Conservation (phyloP, 1,284 basidiomycete species). For the Phylloporus gajari region DNA sequence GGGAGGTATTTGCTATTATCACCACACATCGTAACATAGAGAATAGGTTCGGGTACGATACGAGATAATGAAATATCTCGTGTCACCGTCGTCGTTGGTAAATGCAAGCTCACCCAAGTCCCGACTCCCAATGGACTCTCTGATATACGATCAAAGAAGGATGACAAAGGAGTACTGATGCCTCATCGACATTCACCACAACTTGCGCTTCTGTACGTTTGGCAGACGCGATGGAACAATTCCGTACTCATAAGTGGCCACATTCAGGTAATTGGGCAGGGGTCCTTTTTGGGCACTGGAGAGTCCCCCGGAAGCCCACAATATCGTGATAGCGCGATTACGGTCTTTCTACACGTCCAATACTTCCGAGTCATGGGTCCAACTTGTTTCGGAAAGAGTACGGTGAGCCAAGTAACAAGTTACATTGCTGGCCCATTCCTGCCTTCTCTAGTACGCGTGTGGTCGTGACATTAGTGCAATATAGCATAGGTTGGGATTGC, state of each 20-base stretch:
- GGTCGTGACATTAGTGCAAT: constrained; percentile 11
- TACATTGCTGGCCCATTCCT: neutral
- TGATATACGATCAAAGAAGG: neutral
- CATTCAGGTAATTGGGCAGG: neutral
- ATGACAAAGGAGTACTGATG: neutral
- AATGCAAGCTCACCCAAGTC: neutral
- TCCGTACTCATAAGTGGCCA: neutral
- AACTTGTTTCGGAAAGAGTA: neutral
- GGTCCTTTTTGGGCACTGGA: neutral
- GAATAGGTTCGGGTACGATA: neutral
- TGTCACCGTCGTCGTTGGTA: neutral
- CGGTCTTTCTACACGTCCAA: neutral
- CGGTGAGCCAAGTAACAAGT: neutral
- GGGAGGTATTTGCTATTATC: neutral
- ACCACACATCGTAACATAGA: neutral
- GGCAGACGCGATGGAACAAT: neutral
- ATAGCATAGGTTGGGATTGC: constrained; percentile 28
- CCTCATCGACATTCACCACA: neutral
- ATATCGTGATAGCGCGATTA: constrained; percentile 33
- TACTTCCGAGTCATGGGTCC: constrained; percentile 15
- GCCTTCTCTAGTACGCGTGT: constrained; percentile 39
- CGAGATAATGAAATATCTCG: neutral
- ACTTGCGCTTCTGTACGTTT: neutral
- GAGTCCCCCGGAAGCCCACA: constrained; percentile 6
- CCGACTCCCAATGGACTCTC: neutral